Evolutionary conservation across 441 rosid genomes (phyloP).

Genomic region (Brassica balearica): DNA sequence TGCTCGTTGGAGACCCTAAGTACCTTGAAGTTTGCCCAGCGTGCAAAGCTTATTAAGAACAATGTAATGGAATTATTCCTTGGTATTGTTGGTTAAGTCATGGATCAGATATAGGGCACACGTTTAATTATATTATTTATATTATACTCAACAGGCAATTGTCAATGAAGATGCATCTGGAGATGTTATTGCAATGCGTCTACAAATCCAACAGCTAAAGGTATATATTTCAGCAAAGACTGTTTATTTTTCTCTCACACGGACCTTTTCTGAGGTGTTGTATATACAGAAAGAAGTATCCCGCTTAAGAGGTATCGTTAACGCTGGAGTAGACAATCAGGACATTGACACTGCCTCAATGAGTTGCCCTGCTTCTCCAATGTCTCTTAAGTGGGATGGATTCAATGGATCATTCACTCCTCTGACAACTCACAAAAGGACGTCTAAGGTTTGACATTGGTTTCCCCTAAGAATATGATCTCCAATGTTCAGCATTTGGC

Average conservation of each 20-base stretch:
- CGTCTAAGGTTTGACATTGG: conserved; percentile 55
- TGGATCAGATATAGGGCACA: conserved; percentile 6
- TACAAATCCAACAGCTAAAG: conserved; percentile 97
- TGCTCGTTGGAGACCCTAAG: conserved; percentile 94
- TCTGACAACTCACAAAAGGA: conserved; percentile 60
- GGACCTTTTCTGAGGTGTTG: conserved; percentile 17
- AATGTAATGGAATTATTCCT: conserved; percentile 60
- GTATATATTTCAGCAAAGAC: conserved; percentile 47
- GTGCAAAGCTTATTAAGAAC: conserved; percentile 96
- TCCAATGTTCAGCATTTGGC: conserved; percentile 31
- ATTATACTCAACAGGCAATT: conserved; percentile 66
- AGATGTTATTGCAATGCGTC: conserved; percentile 92
- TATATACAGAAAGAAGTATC: conserved; percentile 85
- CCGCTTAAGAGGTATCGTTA: conserved; percentile 59
- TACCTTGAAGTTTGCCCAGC: conserved; percentile 99
- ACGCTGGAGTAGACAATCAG: conserved; percentile 67
- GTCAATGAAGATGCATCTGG: conserved; percentile 99
- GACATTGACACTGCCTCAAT: conserved; percentile 56
- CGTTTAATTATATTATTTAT: background rate
- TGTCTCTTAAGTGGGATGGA: conserved; percentile 77
- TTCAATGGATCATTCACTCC: conserved; percentile 80
- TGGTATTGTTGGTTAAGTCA: conserved; percentile 16
- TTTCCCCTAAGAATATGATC: conserved; percentile 6
- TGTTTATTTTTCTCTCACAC: conserved; percentile 13
- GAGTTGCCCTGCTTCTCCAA: conserved; percentile 76